Evolutionary conservation across 148 eudicot genomes (phyloP), one percentile per base, ranked within the genome.

Genomic region (Rhododendron simsii): DNA sequence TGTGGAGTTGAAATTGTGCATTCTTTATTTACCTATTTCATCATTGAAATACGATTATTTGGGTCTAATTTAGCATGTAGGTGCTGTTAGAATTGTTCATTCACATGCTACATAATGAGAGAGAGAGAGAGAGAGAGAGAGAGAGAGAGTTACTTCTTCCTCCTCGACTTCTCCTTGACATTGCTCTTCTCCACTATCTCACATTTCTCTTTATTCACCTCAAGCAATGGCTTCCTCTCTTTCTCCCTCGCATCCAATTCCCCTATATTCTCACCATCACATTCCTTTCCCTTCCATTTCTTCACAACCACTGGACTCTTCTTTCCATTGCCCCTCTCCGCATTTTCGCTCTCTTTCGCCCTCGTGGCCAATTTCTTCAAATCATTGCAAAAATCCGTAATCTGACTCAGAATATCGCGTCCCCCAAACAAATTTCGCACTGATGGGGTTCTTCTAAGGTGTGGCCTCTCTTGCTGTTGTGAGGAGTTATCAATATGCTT

Each of bases 371-470:
- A 74, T 81, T 89, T 92, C 93, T 94, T 95, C 86, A 96, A 84
- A 83, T 96, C 99, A 20, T 77, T 91, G 86, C 98, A 95, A 75
- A 96, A 94, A 21, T 95, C 98, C 0, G 91, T 86, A 21, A 96
- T 92, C 83, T 94, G 94, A 74, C 86, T 91, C 23, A 96, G 87
- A 44, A 95, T 77, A 84, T 95, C 97, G 50, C 90, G 88, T 47
- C 99, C 99, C 0, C 89, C 92, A 90, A 95, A 94, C 90, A 95
- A 85, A 86, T 96, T 96, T 65, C 92, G 89, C 0, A 93, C 98
- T 3, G 99, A 94, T 65, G 90, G 87, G 18, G 95, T 91, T 39
- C 92, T 88, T 87, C 87, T 93, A 20, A 96, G 93, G 89, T 61
- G 86, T 2, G 90, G 91, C 11, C 48, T 86, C 73, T 85, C 90